These are phyloP conservation scores for Penicillium sp. DNA, from an alignment of 2,329 filamentous ascomycete species.

Conservation along the genomic window DNA sequence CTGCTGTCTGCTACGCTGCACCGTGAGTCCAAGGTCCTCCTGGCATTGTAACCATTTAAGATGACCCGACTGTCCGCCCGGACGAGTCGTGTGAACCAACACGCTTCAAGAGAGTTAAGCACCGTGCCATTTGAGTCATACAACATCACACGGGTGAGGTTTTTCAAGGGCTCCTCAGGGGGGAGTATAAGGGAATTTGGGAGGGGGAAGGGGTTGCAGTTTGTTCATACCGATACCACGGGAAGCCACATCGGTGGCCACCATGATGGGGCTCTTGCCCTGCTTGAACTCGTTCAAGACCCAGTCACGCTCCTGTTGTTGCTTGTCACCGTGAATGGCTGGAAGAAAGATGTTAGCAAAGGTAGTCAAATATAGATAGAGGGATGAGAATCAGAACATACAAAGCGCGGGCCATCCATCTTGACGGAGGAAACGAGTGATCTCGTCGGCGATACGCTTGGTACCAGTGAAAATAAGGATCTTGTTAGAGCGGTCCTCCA, in stretches of 20 bases:
- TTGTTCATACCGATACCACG: conserved; percentile 99
- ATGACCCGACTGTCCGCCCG: conserved; percentile 78
- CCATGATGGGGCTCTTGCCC: conserved; percentile 99
- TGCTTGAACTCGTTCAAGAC: conserved; percentile 99
- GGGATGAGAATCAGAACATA: conserved; percentile 55
- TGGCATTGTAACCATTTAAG: conserved; percentile 72
- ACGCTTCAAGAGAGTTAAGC: conserved; percentile 91
- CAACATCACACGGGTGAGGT: conserved; percentile 55
- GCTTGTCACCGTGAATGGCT: conserved; percentile 99
- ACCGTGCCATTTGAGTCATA: conserved; percentile 66
- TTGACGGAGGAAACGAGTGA: conserved; percentile 94
- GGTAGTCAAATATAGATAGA: conserved; percentile 28
- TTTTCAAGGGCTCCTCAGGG: conserved; percentile 39
- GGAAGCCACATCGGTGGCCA: conserved; percentile 98
- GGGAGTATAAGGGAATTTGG: conserved; percentile 36
- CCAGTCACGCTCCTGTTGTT: conserved; percentile 99
- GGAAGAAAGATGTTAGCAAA: conserved; percentile 41
- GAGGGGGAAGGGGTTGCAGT: conserved; percentile 53
- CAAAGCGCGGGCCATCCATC: conserved; percentile 97
- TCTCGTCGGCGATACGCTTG: conserved; percentile 95
- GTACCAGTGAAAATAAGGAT: conserved; percentile 86
- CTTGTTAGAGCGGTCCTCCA: conserved; percentile 96
- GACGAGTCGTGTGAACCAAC: conserved; percentile 88
- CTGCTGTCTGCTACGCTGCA: conserved; percentile 74
- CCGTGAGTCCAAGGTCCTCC: conserved; percentile 85